Evolutionary conservation across 805 yeast genomes (phyloP).

Genomic region (Sugiyamaella mastotermitis): DNA sequence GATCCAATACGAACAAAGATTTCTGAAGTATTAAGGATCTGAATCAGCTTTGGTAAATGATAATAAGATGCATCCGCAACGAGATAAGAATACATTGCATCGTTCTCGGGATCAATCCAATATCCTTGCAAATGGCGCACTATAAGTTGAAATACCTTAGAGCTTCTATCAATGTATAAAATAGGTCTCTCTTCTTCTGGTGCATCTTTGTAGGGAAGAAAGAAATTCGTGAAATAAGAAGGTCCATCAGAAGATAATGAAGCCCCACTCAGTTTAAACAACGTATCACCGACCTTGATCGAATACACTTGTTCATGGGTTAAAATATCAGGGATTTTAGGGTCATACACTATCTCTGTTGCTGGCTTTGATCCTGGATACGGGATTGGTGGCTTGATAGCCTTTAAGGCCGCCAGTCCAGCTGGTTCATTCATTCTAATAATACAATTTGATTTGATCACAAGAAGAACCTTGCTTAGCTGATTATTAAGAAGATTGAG

Average conservation of each 20-base stretch:
- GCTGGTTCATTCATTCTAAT: neutral
- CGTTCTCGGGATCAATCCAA: conserved; percentile 52
- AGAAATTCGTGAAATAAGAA: conserved; percentile 75
- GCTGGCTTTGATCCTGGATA: too few relatives aligned
- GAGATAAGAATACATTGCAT: conserved; percentile 53
- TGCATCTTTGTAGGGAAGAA: conserved; percentile 30
- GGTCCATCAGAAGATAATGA: conserved; percentile 84
- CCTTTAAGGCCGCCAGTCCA: conserved; percentile 1
- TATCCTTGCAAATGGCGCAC: conserved; percentile 69
- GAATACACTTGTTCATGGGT: conserved; percentile 68
- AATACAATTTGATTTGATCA: neutral
- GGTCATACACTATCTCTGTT: too few relatives aligned
- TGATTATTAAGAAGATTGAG: too few relatives aligned
- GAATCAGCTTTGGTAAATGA: conserved; percentile 51
- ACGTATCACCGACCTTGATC: conserved; percentile 60
- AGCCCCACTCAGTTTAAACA: conserved; percentile 71
- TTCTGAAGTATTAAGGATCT: conserved; percentile 46
- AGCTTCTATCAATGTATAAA: conserved; percentile 68
- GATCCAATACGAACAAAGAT: conserved; percentile 56
- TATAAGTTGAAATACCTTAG: conserved; percentile 60
- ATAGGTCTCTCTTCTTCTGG: conserved; percentile 32
- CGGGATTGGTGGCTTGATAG: conserved; percentile 6
- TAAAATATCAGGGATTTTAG: conserved; percentile 33
- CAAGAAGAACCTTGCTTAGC: neutral
- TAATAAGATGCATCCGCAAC: conserved; percentile 70